A percentile compares a stretch with the other conserved stretches of the same genome.
These are phyloP conservation scores for Penicillium thymicola DNA, from an alignment of 2,329 filamentous ascomycete species.

Conservation along the genomic window DNA sequence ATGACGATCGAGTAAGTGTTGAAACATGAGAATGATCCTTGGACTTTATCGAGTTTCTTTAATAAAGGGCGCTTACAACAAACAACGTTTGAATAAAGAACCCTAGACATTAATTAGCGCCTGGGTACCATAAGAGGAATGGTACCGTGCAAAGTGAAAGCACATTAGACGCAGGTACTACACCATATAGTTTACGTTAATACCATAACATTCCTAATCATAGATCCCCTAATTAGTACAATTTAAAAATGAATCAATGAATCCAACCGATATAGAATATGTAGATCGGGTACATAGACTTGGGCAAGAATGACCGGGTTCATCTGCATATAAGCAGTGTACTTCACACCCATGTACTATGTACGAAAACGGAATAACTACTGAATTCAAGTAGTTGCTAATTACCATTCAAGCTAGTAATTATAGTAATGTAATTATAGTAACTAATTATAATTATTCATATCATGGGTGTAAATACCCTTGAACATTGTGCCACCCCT, in stretches of 20 bases:
- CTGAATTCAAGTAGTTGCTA: neutral
- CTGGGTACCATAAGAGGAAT: neutral
- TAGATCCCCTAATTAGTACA: neutral
- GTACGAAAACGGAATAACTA: neutral
- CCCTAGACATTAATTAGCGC: neutral
- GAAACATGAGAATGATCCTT: neutral
- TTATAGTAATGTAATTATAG: neutral
- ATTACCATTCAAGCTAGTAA: neutral
- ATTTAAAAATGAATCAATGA: neutral
- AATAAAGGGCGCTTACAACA: neutral
- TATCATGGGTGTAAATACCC: neutral
- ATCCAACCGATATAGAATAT: neutral
- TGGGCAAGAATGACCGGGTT: neutral
- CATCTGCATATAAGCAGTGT: neutral
- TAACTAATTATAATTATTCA: neutral
- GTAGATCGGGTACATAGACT: neutral
- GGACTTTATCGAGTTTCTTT: neutral
- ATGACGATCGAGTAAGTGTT: slow-evolving; percentile 1
- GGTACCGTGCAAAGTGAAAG: neutral
- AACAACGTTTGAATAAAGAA: neutral
- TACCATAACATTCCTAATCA: neutral
- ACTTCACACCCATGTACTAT: neutral
- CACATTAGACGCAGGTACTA: neutral
- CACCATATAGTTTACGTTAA: too few relatives aligned
- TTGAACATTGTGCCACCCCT: slow-evolving; percentile 3